Base-by-base conservation (phyloP, 768 basidiomycete genomes). In the Basidioascus undulatus region DNA sequence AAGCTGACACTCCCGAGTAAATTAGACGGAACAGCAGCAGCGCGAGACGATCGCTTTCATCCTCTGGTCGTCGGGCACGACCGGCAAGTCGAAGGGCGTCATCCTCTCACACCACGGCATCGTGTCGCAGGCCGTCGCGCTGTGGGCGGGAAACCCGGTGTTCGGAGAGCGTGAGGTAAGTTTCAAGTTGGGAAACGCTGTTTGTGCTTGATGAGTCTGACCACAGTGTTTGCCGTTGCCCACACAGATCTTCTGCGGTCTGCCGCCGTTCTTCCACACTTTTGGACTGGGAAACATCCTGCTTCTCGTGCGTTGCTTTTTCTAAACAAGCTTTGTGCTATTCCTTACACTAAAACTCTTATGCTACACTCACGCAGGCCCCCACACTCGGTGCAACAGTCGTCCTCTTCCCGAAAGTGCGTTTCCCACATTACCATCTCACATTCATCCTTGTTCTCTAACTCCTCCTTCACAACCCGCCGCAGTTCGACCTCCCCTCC, bases 11-110 rank as follows among this genome's bases (percentile, higher is more conserved):
- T 47, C 45, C 39, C 42, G 33, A 12, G 20, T 26, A 41, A 38
- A 46, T 18, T 5, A 24, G 19, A 32, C 31, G 32, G 23, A 37
- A 0, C 44, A 44, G 3, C 32, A 42, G 12, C 50, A 55, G 34
- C 40, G 39, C 15, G 32, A 44, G 3, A 21, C 42, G 9, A 49
- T 48, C 4, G 52, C 54, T 8, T 41, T 55, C 44, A 52, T 55
- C 35, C 49, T 55, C 37, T 55, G 54, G 54, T 45, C 42, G 6
- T 51, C 49, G 1, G 54, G 54, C 1, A 53, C 52, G n/a, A 48
- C 47, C 3, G 54, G 54, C 23, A 53, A 53, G 47, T 44, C 42
- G 39, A 55, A 55, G 39, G 54, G 54, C 21, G 54, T 55, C 36
- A 30, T 53, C 34, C 42, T 55, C 8, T 44, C 47, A 3, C 54